Evolutionary conservation across 352 stramenopile species (phyloP).

Genomic region (Pseudoperonospora humuli): DNA sequence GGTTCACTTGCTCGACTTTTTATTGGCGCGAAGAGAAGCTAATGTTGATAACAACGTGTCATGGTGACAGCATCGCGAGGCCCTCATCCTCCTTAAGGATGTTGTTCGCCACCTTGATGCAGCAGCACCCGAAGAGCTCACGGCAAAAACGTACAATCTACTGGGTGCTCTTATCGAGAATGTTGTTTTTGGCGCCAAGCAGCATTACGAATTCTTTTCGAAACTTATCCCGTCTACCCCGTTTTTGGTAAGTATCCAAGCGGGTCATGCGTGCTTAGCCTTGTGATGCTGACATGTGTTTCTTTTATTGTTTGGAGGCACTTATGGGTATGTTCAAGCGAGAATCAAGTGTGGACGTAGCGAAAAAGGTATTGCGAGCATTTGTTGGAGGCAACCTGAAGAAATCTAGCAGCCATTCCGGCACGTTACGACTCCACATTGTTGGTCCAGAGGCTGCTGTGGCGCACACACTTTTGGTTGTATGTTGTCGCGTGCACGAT

Average conservation of each 20-base stretch:
- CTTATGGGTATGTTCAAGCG: slow-evolving; percentile 85
- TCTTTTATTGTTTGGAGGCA: slow-evolving; percentile 16
- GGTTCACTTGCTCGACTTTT: neutral
- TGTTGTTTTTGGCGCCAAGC: slow-evolving; percentile 62
- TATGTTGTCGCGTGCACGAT: slow-evolving; percentile 80
- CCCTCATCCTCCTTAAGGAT: slow-evolving; percentile 78
- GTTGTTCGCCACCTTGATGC: slow-evolving; percentile 77
- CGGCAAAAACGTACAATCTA: slow-evolving; percentile 54
- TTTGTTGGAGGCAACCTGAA: slow-evolving; percentile 46
- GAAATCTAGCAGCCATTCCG: slow-evolving; percentile 9
- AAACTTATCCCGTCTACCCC: slow-evolving; percentile 66
- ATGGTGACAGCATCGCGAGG: slow-evolving; percentile 48
- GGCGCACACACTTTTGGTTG: slow-evolving; percentile 80
- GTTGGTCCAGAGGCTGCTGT: slow-evolving; percentile 66
- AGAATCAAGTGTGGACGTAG: slow-evolving; percentile 69
- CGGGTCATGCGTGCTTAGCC: neutral
- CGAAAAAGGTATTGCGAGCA: slow-evolving; percentile 75
- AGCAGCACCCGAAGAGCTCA: slow-evolving; percentile 48
- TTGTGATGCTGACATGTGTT: neutral
- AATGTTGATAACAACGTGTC: slow-evolving; percentile 2
- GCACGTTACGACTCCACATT: slow-evolving; percentile 50
- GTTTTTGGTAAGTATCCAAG: slow-evolving; percentile 44
- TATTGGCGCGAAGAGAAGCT: neutral
- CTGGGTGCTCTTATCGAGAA: slow-evolving; percentile 72
- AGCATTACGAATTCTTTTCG: slow-evolving; percentile 60